These are phyloP conservation scores for Escovopsis sp. DNA, from an alignment of 2,329 filamentous ascomycete species.

Conservation along the genomic window DNA sequence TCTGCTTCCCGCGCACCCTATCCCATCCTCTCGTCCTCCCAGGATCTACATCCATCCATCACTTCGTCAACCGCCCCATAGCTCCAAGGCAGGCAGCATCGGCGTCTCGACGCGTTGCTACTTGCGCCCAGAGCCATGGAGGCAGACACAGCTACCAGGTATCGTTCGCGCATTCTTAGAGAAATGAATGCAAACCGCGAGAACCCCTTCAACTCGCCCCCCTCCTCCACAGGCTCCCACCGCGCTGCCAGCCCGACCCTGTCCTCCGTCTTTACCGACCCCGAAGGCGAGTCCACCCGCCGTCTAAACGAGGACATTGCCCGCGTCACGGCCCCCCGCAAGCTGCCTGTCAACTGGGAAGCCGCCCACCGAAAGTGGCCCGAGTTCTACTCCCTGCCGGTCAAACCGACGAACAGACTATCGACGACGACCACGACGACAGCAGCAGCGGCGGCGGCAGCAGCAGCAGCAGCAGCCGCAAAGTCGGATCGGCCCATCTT, in stretches of 20 bases:
- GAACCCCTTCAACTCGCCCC: constrained; percentile 43
- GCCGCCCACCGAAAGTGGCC: constrained; percentile 36
- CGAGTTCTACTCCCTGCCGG: constrained; percentile 30
- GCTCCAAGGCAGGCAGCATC: constrained; percentile 10
- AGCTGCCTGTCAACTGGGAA: constrained; percentile 28
- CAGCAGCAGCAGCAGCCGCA: too few species aligned
- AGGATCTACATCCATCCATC: too few species aligned
- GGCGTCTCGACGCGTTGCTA: constrained; percentile 9
- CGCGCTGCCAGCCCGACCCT: constrained; percentile 39
- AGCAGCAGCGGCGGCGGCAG: too few species aligned
- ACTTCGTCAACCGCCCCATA: constrained; percentile 4
- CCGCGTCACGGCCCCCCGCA: constrained; percentile 23
- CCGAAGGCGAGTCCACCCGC: constrained; percentile 38
- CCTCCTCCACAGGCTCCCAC: constrained; percentile 41
- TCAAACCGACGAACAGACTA: too few species aligned
- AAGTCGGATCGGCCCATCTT: constrained; percentile 15
- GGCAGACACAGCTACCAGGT: constrained; percentile 24
- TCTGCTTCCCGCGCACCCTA: too few species aligned
- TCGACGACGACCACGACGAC: too few species aligned
- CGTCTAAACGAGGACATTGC: constrained; percentile 33
- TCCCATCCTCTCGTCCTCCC: too few species aligned
- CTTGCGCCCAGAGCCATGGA: constrained; percentile 27
- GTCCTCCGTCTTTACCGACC: constrained; percentile 36
- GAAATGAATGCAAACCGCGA: constrained; percentile 37
- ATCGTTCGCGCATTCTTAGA: constrained; percentile 32